phyloP scores from a whole-genome alignment of 306 rosid genomes.

The Fragaria vesca region DNA sequence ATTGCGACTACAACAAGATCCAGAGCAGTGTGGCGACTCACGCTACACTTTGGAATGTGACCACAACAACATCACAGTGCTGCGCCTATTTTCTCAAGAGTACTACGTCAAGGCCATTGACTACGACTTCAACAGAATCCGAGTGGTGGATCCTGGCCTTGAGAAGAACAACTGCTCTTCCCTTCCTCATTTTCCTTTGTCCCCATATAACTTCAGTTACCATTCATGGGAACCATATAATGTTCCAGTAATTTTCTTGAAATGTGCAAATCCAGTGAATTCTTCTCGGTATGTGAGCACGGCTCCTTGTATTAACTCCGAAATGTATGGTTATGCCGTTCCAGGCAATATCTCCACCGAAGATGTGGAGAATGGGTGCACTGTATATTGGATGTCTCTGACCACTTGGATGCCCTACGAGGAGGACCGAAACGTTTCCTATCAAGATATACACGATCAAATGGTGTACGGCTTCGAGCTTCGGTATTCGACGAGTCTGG shows the following conservation, averaged over 20 bases:
- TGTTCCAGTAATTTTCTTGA: neutral
- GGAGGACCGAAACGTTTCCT: neutral
- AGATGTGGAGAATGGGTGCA: neutral
- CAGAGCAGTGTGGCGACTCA: neutral
- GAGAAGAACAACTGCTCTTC: no score
- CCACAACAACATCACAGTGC: constrained; percentile 13
- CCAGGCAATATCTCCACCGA: accelerated
- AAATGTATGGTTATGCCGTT: neutral
- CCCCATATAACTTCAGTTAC: no score
- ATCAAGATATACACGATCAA: neutral
- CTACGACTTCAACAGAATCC: neutral
- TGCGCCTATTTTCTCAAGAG: neutral
- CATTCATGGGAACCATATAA: no score
- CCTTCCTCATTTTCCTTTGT: no score
- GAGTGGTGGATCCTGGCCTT: no score
- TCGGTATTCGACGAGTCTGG: no score
- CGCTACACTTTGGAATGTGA: constrained; percentile 12
- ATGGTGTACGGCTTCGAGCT: no score
- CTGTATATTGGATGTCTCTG: neutral
- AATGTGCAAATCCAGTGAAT: neutral
- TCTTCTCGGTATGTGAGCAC: neutral
- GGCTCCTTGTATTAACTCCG: neutral
- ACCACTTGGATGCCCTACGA: no score
- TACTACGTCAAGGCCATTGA: constrained; percentile 28
- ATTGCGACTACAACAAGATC: constrained; percentile 22